A percentile compares a stretch with the other conserved stretches of the same genome.
Conservation (phyloP, 345 rosid genomes). For the Kandelia obovata region DNA sequence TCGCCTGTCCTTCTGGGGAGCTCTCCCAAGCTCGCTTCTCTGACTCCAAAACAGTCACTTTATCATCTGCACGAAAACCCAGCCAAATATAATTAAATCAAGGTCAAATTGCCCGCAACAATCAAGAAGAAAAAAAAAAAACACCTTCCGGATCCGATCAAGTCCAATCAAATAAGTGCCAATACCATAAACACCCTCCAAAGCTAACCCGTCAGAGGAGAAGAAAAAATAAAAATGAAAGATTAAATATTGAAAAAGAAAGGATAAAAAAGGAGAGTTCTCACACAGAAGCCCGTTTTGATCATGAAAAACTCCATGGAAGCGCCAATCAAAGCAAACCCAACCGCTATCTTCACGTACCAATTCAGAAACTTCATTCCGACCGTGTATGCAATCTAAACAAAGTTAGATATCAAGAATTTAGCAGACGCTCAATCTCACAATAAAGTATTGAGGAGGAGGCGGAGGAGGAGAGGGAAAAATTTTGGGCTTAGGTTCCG, state of each 20-base stretch:
- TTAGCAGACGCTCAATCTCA: too few species aligned
- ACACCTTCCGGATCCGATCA: too few species aligned
- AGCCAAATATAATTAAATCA: too few species aligned
- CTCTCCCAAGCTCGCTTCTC: conserved; percentile 78
- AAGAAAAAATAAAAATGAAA: neutral
- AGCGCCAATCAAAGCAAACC: conserved; percentile 68
- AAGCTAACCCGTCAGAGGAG: neutral
- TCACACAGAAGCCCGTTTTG: conserved; percentile 89
- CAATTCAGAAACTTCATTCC: conserved; percentile 68
- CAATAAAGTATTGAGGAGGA: too few species aligned
- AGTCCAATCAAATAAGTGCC: too few species aligned
- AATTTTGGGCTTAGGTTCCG: too few species aligned
- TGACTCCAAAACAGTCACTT: conserved; percentile 74
- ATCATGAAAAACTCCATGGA: conserved; percentile 98
- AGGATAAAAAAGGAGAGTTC: conserved; percentile 36
- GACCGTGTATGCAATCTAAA: neutral
- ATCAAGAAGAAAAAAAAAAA: neutral
- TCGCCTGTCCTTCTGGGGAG: conserved; percentile 72
- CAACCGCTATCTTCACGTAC: conserved; percentile 77
- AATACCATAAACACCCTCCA: too few species aligned
- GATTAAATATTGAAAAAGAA: neutral
- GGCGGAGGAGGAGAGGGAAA: too few species aligned
- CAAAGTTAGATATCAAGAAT: too few species aligned
- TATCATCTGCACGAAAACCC: conserved; percentile 52
- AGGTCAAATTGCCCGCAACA: neutral